Evolutionary conservation across 257 asterid species (phyloP).

Genomic region (Primulina eburnea): DNA sequence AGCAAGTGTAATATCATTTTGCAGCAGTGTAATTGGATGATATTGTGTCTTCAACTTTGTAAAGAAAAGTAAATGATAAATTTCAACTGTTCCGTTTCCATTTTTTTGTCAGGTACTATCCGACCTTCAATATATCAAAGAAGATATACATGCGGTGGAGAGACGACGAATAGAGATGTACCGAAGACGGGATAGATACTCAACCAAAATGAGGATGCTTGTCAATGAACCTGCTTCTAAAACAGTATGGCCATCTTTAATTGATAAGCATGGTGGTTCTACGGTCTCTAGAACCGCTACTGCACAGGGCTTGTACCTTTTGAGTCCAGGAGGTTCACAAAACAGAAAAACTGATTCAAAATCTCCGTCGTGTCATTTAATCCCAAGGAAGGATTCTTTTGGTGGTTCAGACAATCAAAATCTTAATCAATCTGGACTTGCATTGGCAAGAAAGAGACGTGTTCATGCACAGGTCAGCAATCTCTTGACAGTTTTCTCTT

Average conservation of each 20-base stretch:
- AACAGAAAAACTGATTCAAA: conserved; percentile 47
- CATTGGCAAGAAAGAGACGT: conserved; percentile 61
- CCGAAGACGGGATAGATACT: conserved; percentile 63
- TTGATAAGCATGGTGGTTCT: conserved; percentile 44
- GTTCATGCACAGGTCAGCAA: conserved; percentile 78
- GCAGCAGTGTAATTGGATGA: neutral
- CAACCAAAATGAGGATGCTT: conserved; percentile 48
- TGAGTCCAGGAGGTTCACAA: conserved; percentile 40
- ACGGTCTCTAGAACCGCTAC: conserved; percentile 33
- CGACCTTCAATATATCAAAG: conserved; percentile 78
- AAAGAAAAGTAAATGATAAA: neutral
- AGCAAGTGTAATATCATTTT: neutral
- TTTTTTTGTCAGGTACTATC: conserved; percentile 53
- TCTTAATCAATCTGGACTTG: conserved; percentile 53
- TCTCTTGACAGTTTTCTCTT: conserved; percentile 6
- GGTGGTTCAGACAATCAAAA: conserved; percentile 61
- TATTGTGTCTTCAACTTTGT: neutral
- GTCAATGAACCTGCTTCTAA: conserved; percentile 48
- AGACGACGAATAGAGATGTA: conserved; percentile 62
- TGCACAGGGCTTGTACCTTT: conserved; percentile 42
- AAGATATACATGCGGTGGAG: conserved; percentile 84
- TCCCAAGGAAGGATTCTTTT: conserved; percentile 40
- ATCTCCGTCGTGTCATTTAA: conserved; percentile 48
- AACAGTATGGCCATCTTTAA: conserved; percentile 43
- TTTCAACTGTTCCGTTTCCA: conserved; percentile 14